Conservation (phyloP, 805 yeast genomes). For the Kazachstania taianensis region DNA sequence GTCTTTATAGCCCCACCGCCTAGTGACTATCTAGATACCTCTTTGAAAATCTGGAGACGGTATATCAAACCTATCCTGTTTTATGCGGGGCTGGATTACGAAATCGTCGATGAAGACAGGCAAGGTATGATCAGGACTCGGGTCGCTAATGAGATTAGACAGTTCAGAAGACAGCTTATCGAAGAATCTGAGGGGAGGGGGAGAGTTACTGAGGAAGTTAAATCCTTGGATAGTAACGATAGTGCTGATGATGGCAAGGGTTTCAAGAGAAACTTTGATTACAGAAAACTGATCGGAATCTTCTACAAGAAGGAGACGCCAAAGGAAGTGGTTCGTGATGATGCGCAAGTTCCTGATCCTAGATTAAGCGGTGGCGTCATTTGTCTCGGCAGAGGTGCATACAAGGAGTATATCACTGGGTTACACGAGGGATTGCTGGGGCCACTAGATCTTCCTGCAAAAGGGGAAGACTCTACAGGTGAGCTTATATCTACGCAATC, state of each 20-base stretch:
- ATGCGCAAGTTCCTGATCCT: conserved; percentile 37
- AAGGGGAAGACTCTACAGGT: conserved; percentile 6
- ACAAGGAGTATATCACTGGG: conserved; percentile 83
- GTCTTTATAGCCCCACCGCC: conserved; percentile 96
- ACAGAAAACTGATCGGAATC: conserved; percentile 47
- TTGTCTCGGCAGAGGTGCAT: conserved; percentile 92
- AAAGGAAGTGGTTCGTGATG: conserved; percentile 32
- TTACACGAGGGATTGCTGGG: conserved; percentile 92
- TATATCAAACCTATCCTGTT: conserved; percentile 79
- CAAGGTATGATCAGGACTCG: conserved; percentile 81
- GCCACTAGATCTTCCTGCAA: conserved; percentile 53
- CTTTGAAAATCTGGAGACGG: conserved; percentile 61
- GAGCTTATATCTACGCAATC: background rate
- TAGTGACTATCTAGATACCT: conserved; percentile 70
- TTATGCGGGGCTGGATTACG: conserved; percentile 77
- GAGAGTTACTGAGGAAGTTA: conserved; percentile 10
- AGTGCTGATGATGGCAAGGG: conserved; percentile 15
- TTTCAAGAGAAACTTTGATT: conserved; percentile 28
- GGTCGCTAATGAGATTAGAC: conserved; percentile 77
- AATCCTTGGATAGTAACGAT: background rate
- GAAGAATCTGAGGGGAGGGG: conserved; percentile 11
- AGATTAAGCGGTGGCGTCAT: conserved; percentile 70
- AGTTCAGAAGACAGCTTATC: conserved; percentile 40
- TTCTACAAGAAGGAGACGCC: conserved; percentile 32
- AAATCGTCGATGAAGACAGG: conserved; percentile 60